phyloP scores from a whole-genome alignment of 352 stramenopile genomes.

The Phytopythium aichiense region DNA sequence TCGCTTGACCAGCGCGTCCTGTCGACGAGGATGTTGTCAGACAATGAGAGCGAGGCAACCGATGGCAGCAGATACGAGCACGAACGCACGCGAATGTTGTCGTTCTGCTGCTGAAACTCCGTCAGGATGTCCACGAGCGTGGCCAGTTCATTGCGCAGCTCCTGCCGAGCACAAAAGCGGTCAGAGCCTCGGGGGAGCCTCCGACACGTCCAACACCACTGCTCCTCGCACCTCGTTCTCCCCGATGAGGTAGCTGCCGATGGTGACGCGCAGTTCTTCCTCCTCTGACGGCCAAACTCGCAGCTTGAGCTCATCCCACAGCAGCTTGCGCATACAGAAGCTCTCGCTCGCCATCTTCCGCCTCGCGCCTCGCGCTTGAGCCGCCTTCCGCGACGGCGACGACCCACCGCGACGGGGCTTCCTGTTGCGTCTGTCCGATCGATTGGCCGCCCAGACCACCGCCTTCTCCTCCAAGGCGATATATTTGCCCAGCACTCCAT shows the following conservation, averaged over 20 bases:
- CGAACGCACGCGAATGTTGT: constrained; percentile 55
- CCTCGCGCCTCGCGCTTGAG: neutral
- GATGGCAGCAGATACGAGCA: neutral
- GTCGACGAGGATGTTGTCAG: neutral
- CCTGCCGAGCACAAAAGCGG: constrained; percentile 11
- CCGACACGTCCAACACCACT: neutral
- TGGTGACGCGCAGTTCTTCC: constrained; percentile 50
- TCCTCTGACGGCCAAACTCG: constrained; percentile 48
- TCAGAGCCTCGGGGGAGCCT: neutral
- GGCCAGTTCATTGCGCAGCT: constrained; percentile 50
- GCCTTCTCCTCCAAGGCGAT: neutral
- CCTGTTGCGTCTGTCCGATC: neutral
- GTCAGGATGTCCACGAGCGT: constrained; percentile 69
- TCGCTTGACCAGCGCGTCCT: constrained; percentile 59
- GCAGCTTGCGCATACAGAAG: constrained; percentile 63
- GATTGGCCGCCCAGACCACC: neutral
- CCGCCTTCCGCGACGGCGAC: neutral
- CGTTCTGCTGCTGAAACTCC: constrained; percentile 79
- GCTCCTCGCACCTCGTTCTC: constrained; percentile 45
- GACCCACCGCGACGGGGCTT: neutral
- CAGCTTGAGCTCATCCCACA: constrained; percentile 75
- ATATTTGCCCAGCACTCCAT: neutral
- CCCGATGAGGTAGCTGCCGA: constrained; percentile 61
- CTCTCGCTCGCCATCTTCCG: constrained; percentile 35
- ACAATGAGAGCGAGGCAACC: neutral